Base-by-base conservation (phyloP, 2,329 filamentous ascomycete species). In the Orbilia javanica region DNA sequence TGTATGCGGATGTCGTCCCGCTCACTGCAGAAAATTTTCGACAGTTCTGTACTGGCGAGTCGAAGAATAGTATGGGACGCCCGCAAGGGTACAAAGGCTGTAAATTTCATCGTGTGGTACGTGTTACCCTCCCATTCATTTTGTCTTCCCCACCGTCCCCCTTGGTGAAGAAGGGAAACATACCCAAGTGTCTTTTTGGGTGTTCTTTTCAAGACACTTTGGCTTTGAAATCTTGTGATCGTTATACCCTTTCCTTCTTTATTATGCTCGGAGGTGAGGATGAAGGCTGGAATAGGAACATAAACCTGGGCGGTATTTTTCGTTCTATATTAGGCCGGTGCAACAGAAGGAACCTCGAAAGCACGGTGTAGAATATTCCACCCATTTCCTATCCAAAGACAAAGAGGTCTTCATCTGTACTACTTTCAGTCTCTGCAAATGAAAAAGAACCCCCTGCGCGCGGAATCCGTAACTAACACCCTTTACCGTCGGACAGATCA, bases 21-120 rank as follows among this genome's bases (percentile, higher is more conserved):
- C 91, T 91, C 82, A 98, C 96, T 7, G 93, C 94, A 31, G 96
- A 98, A 85, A 98, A 98, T 86, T 98, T 99, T 84, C 92, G 94
- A 55, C 93, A 96, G 83, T 97, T 97, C 86, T 97, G 94, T 86
- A 98, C 95, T 0, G 96, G 96, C 82, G 95, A 98, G 86, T 90
- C 89, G 80, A 97, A 94, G 85, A 92, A 92, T 83, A 84, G 88
- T 63, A 88, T 90, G 8, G 93, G 93, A 36, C 88, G 90, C 79
- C 92, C 94, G 0, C 92, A 96, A 83, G 96, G 96, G 79, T 99
- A 97, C 88, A 98, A 97, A 86, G 92, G 93, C 67, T 92, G 89
- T 86, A 96, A 93, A 84, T 97, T 98, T 82, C 96, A 98, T 85
- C 91, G 96, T 74, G 93, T 98, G 82, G 93, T 96, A 85, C 82